Conservation (phyloP, 306 rosid genomes). For the Lathyrus oleraceus region DNA sequence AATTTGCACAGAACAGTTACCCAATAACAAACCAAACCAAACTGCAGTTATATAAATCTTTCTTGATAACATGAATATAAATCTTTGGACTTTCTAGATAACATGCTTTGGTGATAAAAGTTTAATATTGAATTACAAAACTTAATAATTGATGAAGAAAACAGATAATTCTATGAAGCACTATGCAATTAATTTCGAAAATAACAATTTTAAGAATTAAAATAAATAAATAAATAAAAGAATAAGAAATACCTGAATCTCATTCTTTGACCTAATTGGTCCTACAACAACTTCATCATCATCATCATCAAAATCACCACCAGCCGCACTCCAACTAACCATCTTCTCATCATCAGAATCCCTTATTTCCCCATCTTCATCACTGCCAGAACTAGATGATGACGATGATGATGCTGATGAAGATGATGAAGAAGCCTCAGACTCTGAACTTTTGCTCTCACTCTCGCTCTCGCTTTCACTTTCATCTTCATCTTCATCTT, state of each 20-base stretch:
- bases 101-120: not conserved
- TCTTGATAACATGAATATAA: not conserved
- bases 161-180: not conserved
- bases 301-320: conserved; percentile 30
- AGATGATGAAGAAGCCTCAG: conserved; percentile 47
- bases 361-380: conserved; percentile 81
- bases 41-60: not conserved
- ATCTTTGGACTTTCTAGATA: not conserved
- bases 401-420: conserved; percentile 13
- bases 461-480: conserved; percentile 35
- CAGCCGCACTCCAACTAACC: conserved; percentile 35
- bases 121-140: no score
- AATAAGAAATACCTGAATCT: conserved; percentile 58
- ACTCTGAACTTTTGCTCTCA: conserved; percentile 44
- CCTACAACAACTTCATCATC: conserved; percentile 33
- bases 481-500: not conserved
- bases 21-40: conserved; percentile 9
- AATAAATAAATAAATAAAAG: not conserved
- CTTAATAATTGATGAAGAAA: not conserved
- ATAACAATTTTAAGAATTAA: not conserved
- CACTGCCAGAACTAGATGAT: conserved; percentile 11
- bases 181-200: not conserved
- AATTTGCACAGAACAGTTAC: not conserved
- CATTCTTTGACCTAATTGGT: conserved; percentile 70
- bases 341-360: conserved; percentile 45